Conservation (phyloP, 1,139 yeast genomes). For the Saccharomycopsis hybrid region DNA sequence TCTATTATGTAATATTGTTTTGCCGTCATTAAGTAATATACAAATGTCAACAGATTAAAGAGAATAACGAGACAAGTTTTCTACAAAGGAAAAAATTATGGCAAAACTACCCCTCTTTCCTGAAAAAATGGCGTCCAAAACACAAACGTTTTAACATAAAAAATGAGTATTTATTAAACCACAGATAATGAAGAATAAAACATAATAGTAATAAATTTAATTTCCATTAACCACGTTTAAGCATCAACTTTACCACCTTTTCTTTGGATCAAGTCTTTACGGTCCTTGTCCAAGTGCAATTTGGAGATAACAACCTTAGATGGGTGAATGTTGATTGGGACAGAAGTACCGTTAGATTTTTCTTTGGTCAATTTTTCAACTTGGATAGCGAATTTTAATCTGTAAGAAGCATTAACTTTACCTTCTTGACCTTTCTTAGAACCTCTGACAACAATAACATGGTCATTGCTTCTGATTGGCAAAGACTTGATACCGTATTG, state of each 20-base stretch:
- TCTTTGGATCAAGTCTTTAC: slow-evolving; percentile 94
- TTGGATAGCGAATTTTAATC: slow-evolving; percentile 96
- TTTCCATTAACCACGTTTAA: too few relatives aligned
- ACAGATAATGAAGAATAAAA: too few relatives aligned
- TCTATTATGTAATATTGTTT: too few relatives aligned
- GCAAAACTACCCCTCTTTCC: too few relatives aligned
- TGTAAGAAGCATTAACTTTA: slow-evolving; percentile 96
- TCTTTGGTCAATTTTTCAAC: slow-evolving; percentile 97
- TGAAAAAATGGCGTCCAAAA: too few relatives aligned
- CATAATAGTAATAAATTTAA: too few relatives aligned
- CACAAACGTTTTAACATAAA: too few relatives aligned
- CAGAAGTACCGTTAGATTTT: slow-evolving; percentile 97
- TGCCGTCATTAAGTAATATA: too few relatives aligned
- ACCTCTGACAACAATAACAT: slow-evolving; percentile 95
- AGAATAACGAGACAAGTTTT: too few relatives aligned
- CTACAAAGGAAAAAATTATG: too few relatives aligned
- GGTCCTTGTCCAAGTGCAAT: slow-evolving; percentile 97
- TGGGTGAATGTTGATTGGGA: slow-evolving; percentile 97
- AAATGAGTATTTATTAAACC: too few relatives aligned
- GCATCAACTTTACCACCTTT: slow-evolving; percentile 76
- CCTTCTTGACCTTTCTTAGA: slow-evolving; percentile 99
- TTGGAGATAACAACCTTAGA: slow-evolving; percentile 98
- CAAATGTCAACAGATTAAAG: too few relatives aligned
- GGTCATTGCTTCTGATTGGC: slow-evolving; percentile 98
- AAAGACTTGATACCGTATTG: slow-evolving; percentile 94